Conservation (phyloP, 306 rosid species). For the Begonia fuchsioides region DNA sequence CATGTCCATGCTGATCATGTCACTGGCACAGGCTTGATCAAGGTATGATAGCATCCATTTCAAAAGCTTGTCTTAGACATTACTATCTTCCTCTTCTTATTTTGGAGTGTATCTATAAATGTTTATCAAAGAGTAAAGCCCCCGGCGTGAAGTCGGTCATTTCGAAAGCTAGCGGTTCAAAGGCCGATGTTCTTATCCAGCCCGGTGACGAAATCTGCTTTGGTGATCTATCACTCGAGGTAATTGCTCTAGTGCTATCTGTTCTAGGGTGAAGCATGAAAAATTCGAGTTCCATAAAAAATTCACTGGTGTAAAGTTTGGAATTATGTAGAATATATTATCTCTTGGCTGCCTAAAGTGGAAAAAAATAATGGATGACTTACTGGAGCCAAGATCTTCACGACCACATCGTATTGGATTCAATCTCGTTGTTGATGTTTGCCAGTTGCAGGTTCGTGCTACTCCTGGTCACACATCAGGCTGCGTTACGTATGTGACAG, state of each 20-base stretch:
- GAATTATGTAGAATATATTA: no score
- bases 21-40: slow-evolving; percentile 80
- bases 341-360: no score
- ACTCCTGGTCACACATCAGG: slow-evolving; percentile 95
- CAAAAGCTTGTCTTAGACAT: background rate
- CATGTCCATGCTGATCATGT: slow-evolving; percentile 99
- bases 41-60: slow-evolving; percentile 26
- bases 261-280: background rate
- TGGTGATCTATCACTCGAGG: slow-evolving; percentile 83
- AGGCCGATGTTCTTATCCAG: slow-evolving; percentile 51
- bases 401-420: no score
- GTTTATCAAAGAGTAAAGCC: slow-evolving; percentile 37
- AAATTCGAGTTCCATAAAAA: no score
- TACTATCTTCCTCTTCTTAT: background rate
- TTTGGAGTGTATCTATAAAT: background rate
- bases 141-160: slow-evolving; percentile 68
- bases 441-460: slow-evolving; percentile 48
- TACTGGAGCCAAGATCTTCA: no score
- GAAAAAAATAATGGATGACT: no score
- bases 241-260: slow-evolving; percentile 12
- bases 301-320: no score
- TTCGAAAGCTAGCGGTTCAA: slow-evolving; percentile 72
- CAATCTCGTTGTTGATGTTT: no score
- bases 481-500: slow-evolving; percentile 81
- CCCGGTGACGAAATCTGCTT: slow-evolving; percentile 44